phyloP scores from a whole-genome alignment of 2,329 filamentous ascomycete species.

The Calonectria hawksworthii region DNA sequence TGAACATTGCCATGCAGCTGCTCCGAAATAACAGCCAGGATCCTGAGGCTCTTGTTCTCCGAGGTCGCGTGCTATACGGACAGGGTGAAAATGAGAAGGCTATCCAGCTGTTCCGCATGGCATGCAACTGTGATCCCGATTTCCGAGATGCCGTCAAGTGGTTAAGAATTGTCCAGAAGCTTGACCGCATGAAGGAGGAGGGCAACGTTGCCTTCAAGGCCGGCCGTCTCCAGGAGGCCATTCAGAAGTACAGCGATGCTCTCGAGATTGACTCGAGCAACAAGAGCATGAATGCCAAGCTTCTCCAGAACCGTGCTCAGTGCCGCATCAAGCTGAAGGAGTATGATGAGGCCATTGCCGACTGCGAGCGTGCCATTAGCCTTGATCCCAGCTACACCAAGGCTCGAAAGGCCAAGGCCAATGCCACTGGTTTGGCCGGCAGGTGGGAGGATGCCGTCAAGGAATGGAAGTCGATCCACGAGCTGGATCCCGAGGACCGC shows the following conservation, averaged over 20 bases:
- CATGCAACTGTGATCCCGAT: constrained; percentile 91
- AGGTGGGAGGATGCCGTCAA: constrained; percentile 93
- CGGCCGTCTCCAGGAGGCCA: constrained; percentile 82
- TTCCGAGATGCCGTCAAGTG: constrained; percentile 90
- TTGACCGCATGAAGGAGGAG: constrained; percentile 94
- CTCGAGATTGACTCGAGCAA: constrained; percentile 89
- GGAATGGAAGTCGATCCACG: constrained; percentile 89
- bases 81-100: constrained; percentile 97
- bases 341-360: constrained; percentile 83
- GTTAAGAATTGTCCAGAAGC: constrained; percentile 89
- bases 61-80: constrained; percentile 88
- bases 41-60: constrained; percentile 91
- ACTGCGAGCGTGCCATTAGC: constrained; percentile 87
- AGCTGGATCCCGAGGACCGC: constrained; percentile 85
- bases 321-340: constrained; percentile 88
- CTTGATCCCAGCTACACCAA: constrained; percentile 90
- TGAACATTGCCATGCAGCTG: constrained; percentile 91
- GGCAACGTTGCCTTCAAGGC: constrained; percentile 93
- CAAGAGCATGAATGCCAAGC: constrained; percentile 93
- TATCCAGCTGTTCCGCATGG: constrained; percentile 91
- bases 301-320: constrained; percentile 92
- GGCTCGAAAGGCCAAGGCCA: constrained; percentile 94
- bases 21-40: constrained; percentile 90
- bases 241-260: constrained; percentile 87
- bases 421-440: constrained; percentile 86